Evolutionary conservation across 2,329 filamentous ascomycete species (phyloP).

Genomic region (Colletotrichum brevisporum): DNA sequence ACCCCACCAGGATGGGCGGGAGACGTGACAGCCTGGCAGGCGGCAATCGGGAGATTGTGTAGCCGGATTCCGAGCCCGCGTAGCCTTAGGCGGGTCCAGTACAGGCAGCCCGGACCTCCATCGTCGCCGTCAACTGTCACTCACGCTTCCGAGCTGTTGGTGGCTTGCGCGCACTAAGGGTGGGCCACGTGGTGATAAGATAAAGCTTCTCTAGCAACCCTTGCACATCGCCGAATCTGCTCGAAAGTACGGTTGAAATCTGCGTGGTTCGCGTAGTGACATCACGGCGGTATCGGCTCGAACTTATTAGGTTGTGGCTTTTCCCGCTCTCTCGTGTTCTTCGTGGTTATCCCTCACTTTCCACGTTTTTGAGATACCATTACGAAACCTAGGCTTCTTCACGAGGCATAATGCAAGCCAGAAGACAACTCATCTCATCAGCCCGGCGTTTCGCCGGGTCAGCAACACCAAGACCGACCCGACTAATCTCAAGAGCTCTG

Average conservation of each 20-base stretch:
- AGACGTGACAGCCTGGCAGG: too few species aligned
- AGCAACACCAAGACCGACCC: slow-evolving; percentile 47
- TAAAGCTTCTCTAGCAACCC: slow-evolving; percentile 34
- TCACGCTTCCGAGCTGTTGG: too few species aligned
- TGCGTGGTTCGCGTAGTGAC: slow-evolving; percentile 27
- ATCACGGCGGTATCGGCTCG: slow-evolving; percentile 9
- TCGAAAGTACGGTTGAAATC: slow-evolving; percentile 53
- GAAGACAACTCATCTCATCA: slow-evolving; percentile 55
- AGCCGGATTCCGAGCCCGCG: neutral
- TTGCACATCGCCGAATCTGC: slow-evolving; percentile 52
- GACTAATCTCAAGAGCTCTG: slow-evolving; percentile 38
- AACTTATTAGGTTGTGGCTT: slow-evolving; percentile 19
- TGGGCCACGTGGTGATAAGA: slow-evolving; percentile 54
- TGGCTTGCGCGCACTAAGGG: neutral
- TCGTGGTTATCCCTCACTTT: neutral
- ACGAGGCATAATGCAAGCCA: slow-evolving; percentile 55
- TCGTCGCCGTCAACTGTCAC: neutral
- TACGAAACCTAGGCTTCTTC: neutral
- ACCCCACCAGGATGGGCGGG: neutral
- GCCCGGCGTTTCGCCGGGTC: slow-evolving; percentile 54
- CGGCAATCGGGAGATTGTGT: neutral
- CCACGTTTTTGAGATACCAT: neutral
- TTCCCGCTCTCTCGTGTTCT: neutral
- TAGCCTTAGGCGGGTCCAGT: too few species aligned
- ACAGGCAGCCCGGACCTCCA: neutral